Evolutionary conservation across 2,329 filamentous ascomycete genomes (phyloP), one percentile per base, ranked within the genome.

Genomic region (Simplicillium aogashimaense): DNA sequence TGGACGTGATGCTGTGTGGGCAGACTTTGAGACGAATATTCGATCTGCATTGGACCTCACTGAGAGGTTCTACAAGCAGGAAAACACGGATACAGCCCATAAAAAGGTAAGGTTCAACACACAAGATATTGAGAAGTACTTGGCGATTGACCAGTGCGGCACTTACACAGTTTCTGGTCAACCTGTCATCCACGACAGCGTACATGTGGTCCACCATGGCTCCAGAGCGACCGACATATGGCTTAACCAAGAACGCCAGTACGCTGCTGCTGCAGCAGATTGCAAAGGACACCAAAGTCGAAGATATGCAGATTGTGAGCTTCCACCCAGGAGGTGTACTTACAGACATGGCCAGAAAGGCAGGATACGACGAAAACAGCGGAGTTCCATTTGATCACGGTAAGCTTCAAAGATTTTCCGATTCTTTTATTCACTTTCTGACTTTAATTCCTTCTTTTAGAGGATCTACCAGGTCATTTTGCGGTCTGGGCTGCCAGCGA

Each of bases 401-500:
- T 50, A 37, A 14, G 11, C 15, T 29, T 11, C 37, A n/a, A 12
- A 10, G 20, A 34, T 6, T 16, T 20, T n/a, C n/a, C n/a, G n/a
- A n/a, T n/a, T n/a, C n/a, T n/a, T n/a, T n/a, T n/a, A n/a, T n/a
- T 3, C 13, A 25, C 20, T 20, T 36, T 6, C 4, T 7, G 13
- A 35, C 25, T 30, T 18, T 4, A 13, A 9, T 10, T 10, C 33
- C 28, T 18, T 9, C 10, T 29, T 8, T n/a, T 16, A 25, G 13
- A 40, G 18, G 36, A 47, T 1, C 41, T 51, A 10, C 37, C 45
- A 5, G 47, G 47, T 7, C 38, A 55, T 28, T 67, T 63, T 36
- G 44, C 51, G 7, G 57, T 66, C 7, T 68, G 64, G 66, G 49
- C 58, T 2, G 57, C 64, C 2, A 57, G 53, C 7, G 41, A 50